Percentiles rank a stretch among this genome's conserved stretches.
Evolutionary conservation across 495 filamentous ascomycete species (phyloP).

Genomic region (Aspergillus nanangensis): DNA sequence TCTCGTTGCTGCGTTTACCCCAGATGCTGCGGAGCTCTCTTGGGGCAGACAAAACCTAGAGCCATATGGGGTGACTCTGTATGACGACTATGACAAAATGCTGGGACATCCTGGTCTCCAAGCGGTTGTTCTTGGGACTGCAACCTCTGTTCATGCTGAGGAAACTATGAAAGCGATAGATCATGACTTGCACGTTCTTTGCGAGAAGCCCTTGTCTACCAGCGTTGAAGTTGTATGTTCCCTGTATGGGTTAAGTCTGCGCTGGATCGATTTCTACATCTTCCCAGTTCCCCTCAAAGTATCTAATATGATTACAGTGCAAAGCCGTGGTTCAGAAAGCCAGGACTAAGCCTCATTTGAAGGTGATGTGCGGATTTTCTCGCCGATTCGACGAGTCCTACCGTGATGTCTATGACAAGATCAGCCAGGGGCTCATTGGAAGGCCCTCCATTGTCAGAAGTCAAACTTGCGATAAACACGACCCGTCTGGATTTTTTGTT

Average conservation of each 20-base stretch:
- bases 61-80: conserved; percentile 35
- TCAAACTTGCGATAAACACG: conserved; percentile 54
- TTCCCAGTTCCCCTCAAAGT: neutral
- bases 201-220: conserved; percentile 45
- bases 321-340: conserved; percentile 15
- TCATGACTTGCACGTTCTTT: conserved; percentile 42
- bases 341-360: conserved; percentile 31
- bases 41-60: conserved; percentile 38
- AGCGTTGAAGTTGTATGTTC: conserved; percentile 38
- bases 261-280: conserved; percentile 1
- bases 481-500: conserved; percentile 50
- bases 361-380: conserved; percentile 56
- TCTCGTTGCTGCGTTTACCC: conserved; percentile 38
- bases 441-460: conserved; percentile 45
- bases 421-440: conserved; percentile 43
- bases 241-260: neutral
- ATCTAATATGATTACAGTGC: conserved; percentile 12
- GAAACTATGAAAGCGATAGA: conserved; percentile 45
- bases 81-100: conserved; percentile 46
- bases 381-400: conserved; percentile 53
- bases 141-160: conserved; percentile 44
- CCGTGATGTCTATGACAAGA: conserved; percentile 44
- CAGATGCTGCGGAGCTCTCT: conserved; percentile 33
- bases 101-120: conserved; percentile 39
- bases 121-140: conserved; percentile 43